Conservation (phyloP, 2,329 filamentous ascomycete species). For the Colletotrichum shisoi region DNA sequence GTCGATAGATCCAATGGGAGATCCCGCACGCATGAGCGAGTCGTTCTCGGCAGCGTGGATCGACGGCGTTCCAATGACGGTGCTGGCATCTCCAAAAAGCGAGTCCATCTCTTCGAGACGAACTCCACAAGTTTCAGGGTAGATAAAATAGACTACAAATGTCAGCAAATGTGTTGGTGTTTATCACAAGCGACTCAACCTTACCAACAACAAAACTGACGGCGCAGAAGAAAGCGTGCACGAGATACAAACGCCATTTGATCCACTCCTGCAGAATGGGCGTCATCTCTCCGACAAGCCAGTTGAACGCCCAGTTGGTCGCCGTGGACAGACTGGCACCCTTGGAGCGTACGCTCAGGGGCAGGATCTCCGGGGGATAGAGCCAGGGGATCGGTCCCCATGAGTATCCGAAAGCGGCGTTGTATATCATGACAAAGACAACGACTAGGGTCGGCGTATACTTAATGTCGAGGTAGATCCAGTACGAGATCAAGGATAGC, state of each 20-base stretch:
- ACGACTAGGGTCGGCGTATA: slow-evolving; percentile 86
- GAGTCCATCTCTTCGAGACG: slow-evolving; percentile 96
- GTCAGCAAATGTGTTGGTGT: neutral
- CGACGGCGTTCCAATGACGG: slow-evolving; percentile 78
- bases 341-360: slow-evolving; percentile 94
- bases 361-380: slow-evolving; percentile 97
- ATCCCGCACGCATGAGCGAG: slow-evolving; percentile 79
- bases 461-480: slow-evolving; percentile 84
- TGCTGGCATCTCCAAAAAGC: slow-evolving; percentile 91
- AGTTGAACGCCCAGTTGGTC: slow-evolving; percentile 98
- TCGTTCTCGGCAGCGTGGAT: slow-evolving; percentile 74
- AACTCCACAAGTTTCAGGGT: slow-evolving; percentile 95
- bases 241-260: slow-evolving; percentile 89
- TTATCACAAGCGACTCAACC: slow-evolving; percentile 52
- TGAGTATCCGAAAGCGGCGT: slow-evolving; percentile 90
- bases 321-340: slow-evolving; percentile 95
- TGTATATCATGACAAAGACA: slow-evolving; percentile 97
- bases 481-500: slow-evolving; percentile 90
- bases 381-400: slow-evolving; percentile 99
- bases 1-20: slow-evolving; percentile 80
- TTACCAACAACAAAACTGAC: slow-evolving; percentile 94
- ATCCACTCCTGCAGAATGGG: slow-evolving; percentile 92
- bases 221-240: slow-evolving; percentile 97
- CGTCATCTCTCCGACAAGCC: slow-evolving; percentile 94
- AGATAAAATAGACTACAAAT: slow-evolving; percentile 86